These are phyloP conservation scores for Colletotrichum cereale DNA, from an alignment of 2,329 filamentous ascomycete species.

Conservation along the genomic window DNA sequence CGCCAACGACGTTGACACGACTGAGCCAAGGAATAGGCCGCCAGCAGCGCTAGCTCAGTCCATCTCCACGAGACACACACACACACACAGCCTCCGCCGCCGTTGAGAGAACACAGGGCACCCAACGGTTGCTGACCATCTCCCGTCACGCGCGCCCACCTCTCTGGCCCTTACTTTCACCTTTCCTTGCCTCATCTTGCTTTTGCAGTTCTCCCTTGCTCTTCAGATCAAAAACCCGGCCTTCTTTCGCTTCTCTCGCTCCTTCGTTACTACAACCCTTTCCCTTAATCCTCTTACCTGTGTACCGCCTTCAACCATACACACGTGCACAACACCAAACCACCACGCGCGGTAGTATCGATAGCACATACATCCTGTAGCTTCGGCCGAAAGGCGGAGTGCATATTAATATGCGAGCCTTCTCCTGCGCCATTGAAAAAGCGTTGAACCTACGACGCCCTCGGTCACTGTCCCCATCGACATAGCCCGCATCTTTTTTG, in stretches of 20 bases:
- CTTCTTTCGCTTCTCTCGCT: slow-evolving; percentile 17
- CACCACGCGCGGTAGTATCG: slow-evolving; percentile 19
- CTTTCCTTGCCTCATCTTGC: neutral
- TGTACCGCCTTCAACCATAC: neutral
- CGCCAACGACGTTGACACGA: neutral
- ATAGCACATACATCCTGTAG: slow-evolving; percentile 16
- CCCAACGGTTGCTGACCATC: slow-evolving; percentile 30
- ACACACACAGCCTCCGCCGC: slow-evolving; percentile 21
- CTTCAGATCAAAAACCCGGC: neutral
- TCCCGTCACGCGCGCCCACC: slow-evolving; percentile 33
- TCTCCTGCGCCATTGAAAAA: slow-evolving; percentile 28
- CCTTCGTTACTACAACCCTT: neutral
- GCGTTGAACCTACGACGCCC: slow-evolving; percentile 34
- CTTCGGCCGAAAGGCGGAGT: slow-evolving; percentile 27
- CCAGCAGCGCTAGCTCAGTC: slow-evolving; percentile 27
- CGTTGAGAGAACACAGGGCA: slow-evolving; percentile 29
- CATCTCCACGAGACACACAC: slow-evolving; percentile 33
- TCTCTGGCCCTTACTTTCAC: slow-evolving; percentile 19
- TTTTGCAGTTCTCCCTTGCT: slow-evolving; percentile 7
- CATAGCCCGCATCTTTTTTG: slow-evolving; percentile 27
- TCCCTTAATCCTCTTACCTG: slow-evolving; percentile 4
- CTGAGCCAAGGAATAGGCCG: slow-evolving; percentile 10
- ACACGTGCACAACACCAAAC: slow-evolving; percentile 1
- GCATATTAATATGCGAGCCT: slow-evolving; percentile 40
- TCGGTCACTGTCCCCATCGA: slow-evolving; percentile 15